Evolutionary conservation across 306 rosid species (phyloP), one percentile per base, ranked within the genome.

Genomic region (Cyclanthera cordifolia): DNA sequence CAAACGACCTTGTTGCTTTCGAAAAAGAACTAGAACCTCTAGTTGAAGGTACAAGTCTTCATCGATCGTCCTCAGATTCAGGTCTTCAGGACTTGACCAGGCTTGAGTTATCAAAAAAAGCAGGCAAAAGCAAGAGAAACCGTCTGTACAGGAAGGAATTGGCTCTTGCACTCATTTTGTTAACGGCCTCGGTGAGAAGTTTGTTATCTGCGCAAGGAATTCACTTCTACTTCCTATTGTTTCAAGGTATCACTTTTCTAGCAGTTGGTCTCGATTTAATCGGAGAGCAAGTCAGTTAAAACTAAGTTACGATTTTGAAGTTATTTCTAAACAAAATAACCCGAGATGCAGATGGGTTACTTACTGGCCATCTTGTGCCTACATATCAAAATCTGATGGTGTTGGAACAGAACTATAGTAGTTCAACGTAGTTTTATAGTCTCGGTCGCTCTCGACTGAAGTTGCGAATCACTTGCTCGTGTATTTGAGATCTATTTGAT

Each of bases 251-350:
- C 82, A 90, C 88, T 79, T 93, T 93, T 77, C 84, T 93, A 53
- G 94, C 90, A 14, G 93, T 93, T 57, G 96, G 99, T 72, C 96
- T 93, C 50, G 99, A 93, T 79, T 83, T 93, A 82, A 93, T 93
- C 2, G 99, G 99, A 19, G 95, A 93, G 83, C 96, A 93, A 81
- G 95, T 90, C 41, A 93, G 95, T 75, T 93, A 63, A 85, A 74
- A 55, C 20, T 43, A 48, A 34, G 68, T 72, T 21, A 23, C 34
- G 24, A 39, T 60, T 76, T 75, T 68, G 39, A n/a, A 56, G 74
- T 71, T 67, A 59, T 69, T 37, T 20, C 71, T 55, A 79, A 82
- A 60, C 77, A 50, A 79, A 45, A 70, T 76, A 6, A 53, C 39
- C 37, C 43, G 17, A 54, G 73, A 69, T 37, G 65, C 67, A 15